phyloP scores from a whole-genome alignment of 805 yeast genomes.

The Zygosaccharomyces rouxii region DNA sequence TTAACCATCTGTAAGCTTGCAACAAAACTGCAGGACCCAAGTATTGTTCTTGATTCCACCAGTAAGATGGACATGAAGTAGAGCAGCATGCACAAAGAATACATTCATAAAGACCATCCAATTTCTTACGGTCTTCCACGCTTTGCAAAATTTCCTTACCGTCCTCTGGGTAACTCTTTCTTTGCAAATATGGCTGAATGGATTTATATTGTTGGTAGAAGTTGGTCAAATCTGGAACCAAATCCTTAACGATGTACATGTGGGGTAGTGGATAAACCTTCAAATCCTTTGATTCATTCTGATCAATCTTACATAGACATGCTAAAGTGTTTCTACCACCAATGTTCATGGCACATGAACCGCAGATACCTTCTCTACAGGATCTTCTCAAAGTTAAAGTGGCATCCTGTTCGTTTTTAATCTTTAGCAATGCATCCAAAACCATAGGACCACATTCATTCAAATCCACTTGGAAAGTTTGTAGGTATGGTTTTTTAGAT shows the following conservation, averaged over 20 bases:
- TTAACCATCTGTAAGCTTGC: conserved; percentile 99
- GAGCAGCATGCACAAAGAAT: conserved; percentile 98
- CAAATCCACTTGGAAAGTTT: conserved; percentile 78
- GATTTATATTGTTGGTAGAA: conserved; percentile 98
- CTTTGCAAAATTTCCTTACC: conserved; percentile 92
- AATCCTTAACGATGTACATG: conserved; percentile 94
- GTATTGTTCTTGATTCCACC: conserved; percentile 99
- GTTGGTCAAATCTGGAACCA: conserved; percentile 96
- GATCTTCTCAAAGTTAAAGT: conserved; percentile 96
- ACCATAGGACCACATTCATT: conserved; percentile 97
- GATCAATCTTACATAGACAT: conserved; percentile 90
- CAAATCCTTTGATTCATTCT: conserved; percentile 63
- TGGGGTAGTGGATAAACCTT: conserved; percentile 97
- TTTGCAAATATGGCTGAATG: conserved; percentile 93
- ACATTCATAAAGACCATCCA: conserved; percentile 97
- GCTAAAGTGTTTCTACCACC: conserved; percentile 97
- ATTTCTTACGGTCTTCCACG: conserved; percentile 87
- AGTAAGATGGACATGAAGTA: conserved; percentile 97
- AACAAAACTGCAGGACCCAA: conserved; percentile 97
- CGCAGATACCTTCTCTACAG: conserved; percentile 99
- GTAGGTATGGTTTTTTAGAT: conserved; percentile 81
- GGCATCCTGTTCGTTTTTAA: conserved; percentile 94
- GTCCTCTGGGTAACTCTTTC: conserved; percentile 69
- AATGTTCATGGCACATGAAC: conserved; percentile 99
- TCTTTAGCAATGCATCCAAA: conserved; percentile 87